Evolutionary conservation across 202 grass and related monocot genomes (phyloP).

Genomic region (Setaria viridis): DNA sequence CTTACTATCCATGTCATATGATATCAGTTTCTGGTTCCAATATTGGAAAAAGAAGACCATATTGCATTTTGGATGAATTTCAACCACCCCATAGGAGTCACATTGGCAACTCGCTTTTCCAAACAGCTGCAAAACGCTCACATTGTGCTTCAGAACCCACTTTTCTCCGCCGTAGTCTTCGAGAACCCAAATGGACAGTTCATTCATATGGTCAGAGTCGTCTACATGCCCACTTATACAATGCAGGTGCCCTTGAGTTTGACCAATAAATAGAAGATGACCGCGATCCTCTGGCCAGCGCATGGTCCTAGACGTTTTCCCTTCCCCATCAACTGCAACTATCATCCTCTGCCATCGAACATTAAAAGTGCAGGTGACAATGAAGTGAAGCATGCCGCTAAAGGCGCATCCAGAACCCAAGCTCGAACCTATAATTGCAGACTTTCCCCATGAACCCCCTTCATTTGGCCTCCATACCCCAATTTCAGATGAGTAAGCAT

Average conservation of each 20-base stretch:
- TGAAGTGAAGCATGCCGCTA: neutral
- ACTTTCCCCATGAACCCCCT: neutral
- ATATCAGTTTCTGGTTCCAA: neutral
- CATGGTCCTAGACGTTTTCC: neutral
- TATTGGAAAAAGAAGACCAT: neutral
- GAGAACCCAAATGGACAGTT: conserved; percentile 6
- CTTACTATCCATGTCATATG: neutral
- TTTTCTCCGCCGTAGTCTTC: neutral
- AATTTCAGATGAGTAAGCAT: neutral
- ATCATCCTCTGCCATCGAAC: neutral
- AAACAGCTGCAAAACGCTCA: neutral
- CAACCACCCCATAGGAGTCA: too few species aligned
- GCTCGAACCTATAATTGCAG: too few species aligned
- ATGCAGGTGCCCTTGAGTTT: neutral
- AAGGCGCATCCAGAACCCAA: neutral
- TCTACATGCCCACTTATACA: neutral
- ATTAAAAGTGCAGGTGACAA: neutral
- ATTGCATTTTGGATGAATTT: conserved; percentile 6
- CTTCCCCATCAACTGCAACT: neutral
- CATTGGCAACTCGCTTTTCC: neutral
- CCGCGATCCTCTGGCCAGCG: neutral
- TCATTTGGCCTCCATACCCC: neutral
- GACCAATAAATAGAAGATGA: neutral
- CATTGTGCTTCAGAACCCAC: neutral
- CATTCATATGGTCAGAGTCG: neutral